Evolutionary conservation across 1,284 basidiomycete species (phyloP).

Genomic region (Irpex sp.): DNA sequence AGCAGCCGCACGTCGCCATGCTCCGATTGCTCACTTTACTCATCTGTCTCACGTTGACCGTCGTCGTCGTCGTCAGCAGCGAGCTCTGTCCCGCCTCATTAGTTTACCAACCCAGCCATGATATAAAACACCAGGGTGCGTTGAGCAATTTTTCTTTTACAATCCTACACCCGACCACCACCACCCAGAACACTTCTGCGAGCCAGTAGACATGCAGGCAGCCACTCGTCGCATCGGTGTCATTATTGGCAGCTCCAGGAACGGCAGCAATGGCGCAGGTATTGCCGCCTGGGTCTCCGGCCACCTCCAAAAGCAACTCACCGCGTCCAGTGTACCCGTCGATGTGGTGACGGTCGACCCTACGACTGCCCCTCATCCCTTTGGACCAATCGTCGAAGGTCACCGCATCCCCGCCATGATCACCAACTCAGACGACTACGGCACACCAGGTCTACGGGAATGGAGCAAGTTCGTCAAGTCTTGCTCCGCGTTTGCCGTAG

Average conservation of each 20-base stretch:
- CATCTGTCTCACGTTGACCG: background rate
- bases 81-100: background rate
- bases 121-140: background rate
- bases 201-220: background rate
- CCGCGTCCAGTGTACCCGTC: constrained; percentile 6
- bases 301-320: constrained; percentile 19
- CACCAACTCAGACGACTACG: constrained; percentile 21
- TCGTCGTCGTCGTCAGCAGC: background rate
- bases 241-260: constrained; percentile 26
- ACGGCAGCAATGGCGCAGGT: constrained; percentile 23
- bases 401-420: constrained; percentile 22
- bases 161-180: background rate
- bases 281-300: constrained; percentile 25
- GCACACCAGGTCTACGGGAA: constrained; percentile 21
- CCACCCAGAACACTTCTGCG: background rate
- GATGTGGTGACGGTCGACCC: constrained; percentile 24
- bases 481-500: constrained; percentile 24
- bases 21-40: background rate
- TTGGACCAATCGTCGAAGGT: constrained; percentile 26
- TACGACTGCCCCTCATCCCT: constrained; percentile 20
- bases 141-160: background rate
- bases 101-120: background rate
- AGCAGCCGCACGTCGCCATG: too few species aligned
- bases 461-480: constrained; percentile 26
- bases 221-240: constrained; percentile 18